Conservation (phyloP, 1,284 basidiomycete genomes). For the Tilletia caries region DNA sequence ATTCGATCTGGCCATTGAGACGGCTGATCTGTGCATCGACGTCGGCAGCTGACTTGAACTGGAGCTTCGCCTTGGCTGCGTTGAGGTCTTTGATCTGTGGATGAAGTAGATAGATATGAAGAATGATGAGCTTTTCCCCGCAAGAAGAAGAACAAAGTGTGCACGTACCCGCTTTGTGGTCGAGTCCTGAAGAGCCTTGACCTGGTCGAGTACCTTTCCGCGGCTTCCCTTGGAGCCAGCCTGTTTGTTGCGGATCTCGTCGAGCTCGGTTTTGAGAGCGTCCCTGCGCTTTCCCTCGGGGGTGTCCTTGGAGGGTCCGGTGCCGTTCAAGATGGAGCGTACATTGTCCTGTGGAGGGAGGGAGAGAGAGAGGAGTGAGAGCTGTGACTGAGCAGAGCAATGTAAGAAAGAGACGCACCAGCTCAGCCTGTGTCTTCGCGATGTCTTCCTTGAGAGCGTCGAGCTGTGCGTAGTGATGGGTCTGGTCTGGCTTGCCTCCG, state of each 20-base stretch:
- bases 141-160: not conserved
- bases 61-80: constrained; percentile 71
- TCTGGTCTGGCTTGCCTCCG: constrained; percentile 48
- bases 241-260: constrained; percentile 74
- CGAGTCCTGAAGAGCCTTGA: constrained; percentile 75
- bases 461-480: constrained; percentile 44
- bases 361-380: not conserved
- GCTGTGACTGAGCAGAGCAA: not conserved
- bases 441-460: constrained; percentile 47
- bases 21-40: constrained; percentile 72
- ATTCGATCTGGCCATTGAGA: constrained; percentile 82
- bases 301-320: constrained; percentile 42
- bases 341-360: constrained; percentile 64
- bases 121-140: not conserved
- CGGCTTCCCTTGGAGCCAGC: constrained; percentile 73
- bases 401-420: constrained; percentile 27
- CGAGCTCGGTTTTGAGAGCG: constrained; percentile 75
- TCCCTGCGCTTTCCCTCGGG: constrained; percentile 69
- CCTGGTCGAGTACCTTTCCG: constrained; percentile 74
- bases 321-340: constrained; percentile 62
- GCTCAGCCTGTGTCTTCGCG: constrained; percentile 41
- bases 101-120: not conserved
- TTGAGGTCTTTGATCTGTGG: constrained; percentile 86
- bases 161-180: constrained; percentile 74
- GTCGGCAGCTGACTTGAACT: constrained; percentile 82